phyloP scores from a whole-genome alignment of 2,329 filamentous ascomycete species.

The Pseudogymnoascus sp. region DNA sequence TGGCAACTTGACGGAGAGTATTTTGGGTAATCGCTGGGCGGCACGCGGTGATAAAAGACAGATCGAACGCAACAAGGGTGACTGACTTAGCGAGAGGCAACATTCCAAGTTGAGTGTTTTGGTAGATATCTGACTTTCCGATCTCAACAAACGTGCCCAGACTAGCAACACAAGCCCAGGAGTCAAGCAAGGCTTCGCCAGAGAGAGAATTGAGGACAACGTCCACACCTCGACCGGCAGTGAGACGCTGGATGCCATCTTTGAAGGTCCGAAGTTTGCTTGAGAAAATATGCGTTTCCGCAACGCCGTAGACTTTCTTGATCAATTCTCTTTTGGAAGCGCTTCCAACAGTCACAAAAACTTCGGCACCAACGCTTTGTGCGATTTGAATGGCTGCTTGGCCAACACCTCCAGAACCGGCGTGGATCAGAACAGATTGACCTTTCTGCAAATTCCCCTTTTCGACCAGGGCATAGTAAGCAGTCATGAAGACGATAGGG shows the following conservation, averaged over 20 bases:
- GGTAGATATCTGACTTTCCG: constrained; percentile 32
- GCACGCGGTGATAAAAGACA: background rate
- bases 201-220: constrained; percentile 30
- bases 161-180: constrained; percentile 32
- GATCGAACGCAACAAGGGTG: constrained; percentile 1
- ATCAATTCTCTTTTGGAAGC: constrained; percentile 29
- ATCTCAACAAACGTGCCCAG: constrained; percentile 38
- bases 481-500: constrained; percentile 36
- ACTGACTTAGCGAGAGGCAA: background rate
- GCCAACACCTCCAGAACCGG: constrained; percentile 19
- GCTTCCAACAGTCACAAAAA: constrained; percentile 38
- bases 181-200: constrained; percentile 26
- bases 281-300: background rate
- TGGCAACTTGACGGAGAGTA: background rate
- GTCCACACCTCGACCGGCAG: constrained; percentile 29
- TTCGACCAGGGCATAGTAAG: constrained; percentile 37
- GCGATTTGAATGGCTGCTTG: constrained; percentile 26
- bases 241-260: constrained; percentile 25
- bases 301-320: background rate
- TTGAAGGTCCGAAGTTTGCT: constrained; percentile 31
- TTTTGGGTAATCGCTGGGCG: background rate
- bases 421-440: constrained; percentile 21
- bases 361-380: constrained; percentile 27
- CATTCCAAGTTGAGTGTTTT: constrained; percentile 26
- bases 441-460: constrained; percentile 33